Evolutionary conservation across 257 asterid species (phyloP), one percentile per base, ranked within the genome.

Genomic region (Striga asiatica): DNA sequence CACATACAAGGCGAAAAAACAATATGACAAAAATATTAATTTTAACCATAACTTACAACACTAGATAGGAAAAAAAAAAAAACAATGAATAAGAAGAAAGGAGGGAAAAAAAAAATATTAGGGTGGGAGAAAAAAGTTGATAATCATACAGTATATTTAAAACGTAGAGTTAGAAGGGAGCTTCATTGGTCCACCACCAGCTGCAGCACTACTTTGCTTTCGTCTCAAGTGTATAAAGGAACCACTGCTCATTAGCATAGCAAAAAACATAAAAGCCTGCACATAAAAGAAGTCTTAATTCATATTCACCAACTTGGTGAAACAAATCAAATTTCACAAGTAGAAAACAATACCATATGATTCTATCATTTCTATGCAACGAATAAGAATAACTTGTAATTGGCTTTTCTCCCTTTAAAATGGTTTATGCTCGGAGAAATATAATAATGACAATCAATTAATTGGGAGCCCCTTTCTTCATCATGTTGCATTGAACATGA

Each of bases 141-240:
- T 50, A 50, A 47, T 5, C 8, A 16, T 50, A 29, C 32, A 12
- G 43, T 23, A 39, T 13, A 28, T 47, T 73, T 58, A 89, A 66
- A 85, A 85, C 69, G 93, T 81, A 69, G 84, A 74, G 73, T 42
- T 83, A 21, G 76, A 76, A 5, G 96, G 87, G 64, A 81, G 74
- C 75, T 93, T 81, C 24, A 74, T 73, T 54, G 78, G 76, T 22
- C 69, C 81, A 22, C 72, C 84, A 19, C 76, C 77, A n/a, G 93
- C 77, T 2, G 48, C 38, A 20, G 69, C 57, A 66, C 61, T 61
- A n/a, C 70, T 53, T 67, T 85, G 81, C 69, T 68, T 81, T 62
- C 78, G 73, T 72, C 78, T 86, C 68, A 66, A 73, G 78, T 73
- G 81, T 46, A 89, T 80, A 55, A 83, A 76, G 0, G 96, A 83